Base-by-base conservation (phyloP, 2,329 filamentous ascomycete genomes). In the Sclerotinia nivalis region DNA sequence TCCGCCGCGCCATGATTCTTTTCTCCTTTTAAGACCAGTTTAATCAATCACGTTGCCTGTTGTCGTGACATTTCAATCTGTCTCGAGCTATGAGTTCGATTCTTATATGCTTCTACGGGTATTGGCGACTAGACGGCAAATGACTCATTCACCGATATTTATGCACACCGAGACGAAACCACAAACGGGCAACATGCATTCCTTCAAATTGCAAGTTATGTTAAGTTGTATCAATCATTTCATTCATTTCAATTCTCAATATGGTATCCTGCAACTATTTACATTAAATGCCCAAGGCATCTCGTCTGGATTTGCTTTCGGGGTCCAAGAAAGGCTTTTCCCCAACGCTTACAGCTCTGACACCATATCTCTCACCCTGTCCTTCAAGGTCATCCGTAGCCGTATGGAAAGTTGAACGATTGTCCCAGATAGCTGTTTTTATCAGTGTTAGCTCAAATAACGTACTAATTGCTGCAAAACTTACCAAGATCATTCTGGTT, bases 381-480 rank as follows among this genome's bases (percentile, higher is more conserved):
- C 80, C 80, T 10, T 82, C 80, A 69, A 85, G 86, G 73, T 88
- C 86, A 56, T 82, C 84, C 0, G 85, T 88, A 0, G 85, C 85
- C 10, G 82, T 82, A 74, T 88, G 86, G 79, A 84, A 87, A 28
- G 80, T 82, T 71, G 81, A 83, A 31, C 85, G 77, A 71, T 88
- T 88, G 72, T 88, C 86, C 86, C 86, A 88, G 71, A 88, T 86
- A 0, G 84, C 81, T 66, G 10, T 47, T 8, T 56, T 66, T 40
- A 15, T 34, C n/a, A 49, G 31, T 10, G 9, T 58, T 47, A 49
- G 45, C 31, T 43, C 25, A 18, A 5, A 20, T 43, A 5, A 20
- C 20, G 15, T 13, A 28, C 1, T 22, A 15, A 12, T 4, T n/a
- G 20, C 28, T 43, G 20, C 40, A 50, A 34, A 34, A 66, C 68